A percentile compares a stretch with the other conserved stretches of the same genome.
Conservation (phyloP, 768 basidiomycete genomes). For the Leccinum longicurvipes region DNA sequence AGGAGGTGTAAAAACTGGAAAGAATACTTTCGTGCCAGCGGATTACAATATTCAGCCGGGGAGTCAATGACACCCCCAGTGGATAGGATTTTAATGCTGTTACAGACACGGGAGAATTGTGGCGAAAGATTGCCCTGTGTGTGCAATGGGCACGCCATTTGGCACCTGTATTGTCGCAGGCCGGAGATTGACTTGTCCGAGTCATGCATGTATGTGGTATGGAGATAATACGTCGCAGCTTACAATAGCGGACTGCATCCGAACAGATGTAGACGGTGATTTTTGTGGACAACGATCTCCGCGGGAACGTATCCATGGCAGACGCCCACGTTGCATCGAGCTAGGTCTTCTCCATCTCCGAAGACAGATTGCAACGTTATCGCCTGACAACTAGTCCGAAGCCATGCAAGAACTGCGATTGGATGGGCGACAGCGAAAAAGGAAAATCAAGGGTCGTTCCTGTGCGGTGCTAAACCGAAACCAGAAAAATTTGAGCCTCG, state of each 20-base stretch:
- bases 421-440: conserved; percentile 1
- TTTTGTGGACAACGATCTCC: conserved; percentile 22
- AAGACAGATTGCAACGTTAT: conserved; percentile 25
- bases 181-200: conserved; percentile 21
- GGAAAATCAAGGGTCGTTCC: conserved; percentile 10
- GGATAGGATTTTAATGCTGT: background rate
- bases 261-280: conserved; percentile 1
- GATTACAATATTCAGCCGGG: background rate
- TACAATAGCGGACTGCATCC: conserved; percentile 9
- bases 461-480: background rate
- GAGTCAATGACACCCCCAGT: background rate
- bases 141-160: conserved; percentile 5
- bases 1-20: conserved; percentile 9
- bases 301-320: conserved; percentile 32
- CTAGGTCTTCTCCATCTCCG: conserved; percentile 11
- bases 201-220: conserved; percentile 2
- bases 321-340: conserved; percentile 25
- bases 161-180: conserved; percentile 5
- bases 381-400: conserved; percentile 12
- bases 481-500: conserved; percentile 3
- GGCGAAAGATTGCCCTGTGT: background rate
- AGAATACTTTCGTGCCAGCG: background rate
- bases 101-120: background rate
- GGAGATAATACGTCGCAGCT: conserved; percentile 22
- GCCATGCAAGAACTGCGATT: conserved; percentile 11